Percentiles rank a stretch among this genome's conserved stretches.
Evolutionary conservation across 2,329 filamentous ascomycete genomes (phyloP).

Genomic region (Chaetomiaceae sp.): DNA sequence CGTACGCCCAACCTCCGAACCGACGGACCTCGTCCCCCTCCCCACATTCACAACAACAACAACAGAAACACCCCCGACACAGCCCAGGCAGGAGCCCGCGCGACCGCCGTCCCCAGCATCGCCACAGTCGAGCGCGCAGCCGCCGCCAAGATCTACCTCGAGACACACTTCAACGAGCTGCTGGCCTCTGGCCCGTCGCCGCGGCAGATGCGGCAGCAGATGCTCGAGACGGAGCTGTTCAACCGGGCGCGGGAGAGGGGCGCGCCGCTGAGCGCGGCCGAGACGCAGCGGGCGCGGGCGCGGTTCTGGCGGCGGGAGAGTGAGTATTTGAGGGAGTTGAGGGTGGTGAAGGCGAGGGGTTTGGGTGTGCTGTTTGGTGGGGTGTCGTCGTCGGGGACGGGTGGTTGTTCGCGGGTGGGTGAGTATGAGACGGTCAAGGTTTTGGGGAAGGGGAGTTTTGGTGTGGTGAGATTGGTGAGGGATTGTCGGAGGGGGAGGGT

Average conservation of each 20-base stretch:
- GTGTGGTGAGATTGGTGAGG: slow-evolving; percentile 80
- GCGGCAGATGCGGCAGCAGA: slow-evolving; percentile 56
- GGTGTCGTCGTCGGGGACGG: background rate
- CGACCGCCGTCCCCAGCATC: slow-evolving; percentile 34
- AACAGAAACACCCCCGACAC: slow-evolving; percentile 31
- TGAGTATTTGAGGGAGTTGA: slow-evolving; percentile 67
- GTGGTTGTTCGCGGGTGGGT: slow-evolving; percentile 28
- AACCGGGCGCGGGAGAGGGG: slow-evolving; percentile 33
- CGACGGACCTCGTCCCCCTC: background rate
- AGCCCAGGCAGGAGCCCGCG: slow-evolving; percentile 33
- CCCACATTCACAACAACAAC: slow-evolving; percentile 13
- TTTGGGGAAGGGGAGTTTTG: slow-evolving; percentile 90
- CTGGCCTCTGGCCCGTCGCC: slow-evolving; percentile 50
- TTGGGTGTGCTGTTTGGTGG: slow-evolving; percentile 29
- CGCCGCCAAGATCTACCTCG: slow-evolving; percentile 79
- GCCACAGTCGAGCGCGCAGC: slow-evolving; percentile 72
- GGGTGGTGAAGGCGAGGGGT: slow-evolving; percentile 63
- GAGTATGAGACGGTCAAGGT: slow-evolving; percentile 79
- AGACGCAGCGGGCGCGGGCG: slow-evolving; percentile 50
- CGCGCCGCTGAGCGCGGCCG: slow-evolving; percentile 46
- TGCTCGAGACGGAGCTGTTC: slow-evolving; percentile 62
- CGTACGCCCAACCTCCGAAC: background rate
- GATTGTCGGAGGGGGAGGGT: slow-evolving; percentile 60
- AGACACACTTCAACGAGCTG: slow-evolving; percentile 75
- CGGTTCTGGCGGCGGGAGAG: slow-evolving; percentile 65